phyloP scores from a whole-genome alignment of 2,329 filamentous ascomycete genomes.

The Chrysosporium keratinophilum region DNA sequence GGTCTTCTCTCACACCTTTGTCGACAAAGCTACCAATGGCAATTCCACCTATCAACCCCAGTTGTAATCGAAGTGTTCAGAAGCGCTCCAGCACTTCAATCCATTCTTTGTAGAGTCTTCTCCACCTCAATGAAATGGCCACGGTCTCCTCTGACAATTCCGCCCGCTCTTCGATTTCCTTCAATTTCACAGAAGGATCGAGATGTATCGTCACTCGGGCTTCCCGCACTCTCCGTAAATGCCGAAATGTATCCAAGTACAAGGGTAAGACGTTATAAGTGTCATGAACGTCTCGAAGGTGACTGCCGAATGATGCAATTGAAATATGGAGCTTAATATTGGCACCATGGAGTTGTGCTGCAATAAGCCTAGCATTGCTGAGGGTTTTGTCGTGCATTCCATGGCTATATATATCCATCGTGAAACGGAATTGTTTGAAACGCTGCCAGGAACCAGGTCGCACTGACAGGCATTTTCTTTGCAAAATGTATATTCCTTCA shows the following conservation, averaged over 20 bases:
- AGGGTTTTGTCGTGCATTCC: background rate
- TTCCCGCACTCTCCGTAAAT: slow-evolving; percentile 10
- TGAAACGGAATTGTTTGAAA: slow-evolving; percentile 7
- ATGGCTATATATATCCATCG: background rate
- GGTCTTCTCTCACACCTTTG: too few species aligned
- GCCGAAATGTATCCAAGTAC: slow-evolving; percentile 11
- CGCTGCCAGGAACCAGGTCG: slow-evolving; percentile 12
- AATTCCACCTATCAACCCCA: too few species aligned
- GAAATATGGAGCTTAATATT: slow-evolving; percentile 9
- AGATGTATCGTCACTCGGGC: background rate
- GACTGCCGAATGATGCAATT: background rate
- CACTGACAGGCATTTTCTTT: slow-evolving; percentile 10
- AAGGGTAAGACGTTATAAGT: slow-evolving; percentile 3
- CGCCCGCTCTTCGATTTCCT: slow-evolving; percentile 1
- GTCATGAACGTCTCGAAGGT: background rate
- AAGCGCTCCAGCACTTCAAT: slow-evolving; percentile 4
- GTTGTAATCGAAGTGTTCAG: too few species aligned
- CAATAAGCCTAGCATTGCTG: slow-evolving; percentile 5
- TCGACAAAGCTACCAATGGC: too few species aligned
- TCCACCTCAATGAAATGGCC: slow-evolving; percentile 2
- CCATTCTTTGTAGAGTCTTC: slow-evolving; percentile 11
- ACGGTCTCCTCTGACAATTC: background rate
- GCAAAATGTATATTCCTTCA: slow-evolving; percentile 4
- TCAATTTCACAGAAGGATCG: background rate
- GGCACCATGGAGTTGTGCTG: slow-evolving; percentile 6